phyloP scores from a whole-genome alignment of 306 rosid species.

The Quercus mongolica region DNA sequence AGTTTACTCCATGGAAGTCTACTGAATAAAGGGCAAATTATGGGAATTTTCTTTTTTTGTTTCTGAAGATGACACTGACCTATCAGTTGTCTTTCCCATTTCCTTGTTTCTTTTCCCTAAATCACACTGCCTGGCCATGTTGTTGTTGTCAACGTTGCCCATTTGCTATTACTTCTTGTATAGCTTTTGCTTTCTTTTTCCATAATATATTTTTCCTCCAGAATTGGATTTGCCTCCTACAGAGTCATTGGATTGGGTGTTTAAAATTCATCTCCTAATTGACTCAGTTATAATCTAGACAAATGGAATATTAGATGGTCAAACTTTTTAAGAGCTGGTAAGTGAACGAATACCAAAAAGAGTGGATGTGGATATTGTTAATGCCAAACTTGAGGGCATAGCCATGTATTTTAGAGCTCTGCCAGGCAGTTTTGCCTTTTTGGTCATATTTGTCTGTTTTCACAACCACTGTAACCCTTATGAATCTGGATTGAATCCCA shows the following conservation, averaged over 20 bases:
- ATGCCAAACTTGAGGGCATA: neutral
- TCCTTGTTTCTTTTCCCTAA: neutral
- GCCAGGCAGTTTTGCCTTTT: neutral
- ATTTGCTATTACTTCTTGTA: neutral
- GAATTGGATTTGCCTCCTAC: neutral
- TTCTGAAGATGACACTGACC: neutral
- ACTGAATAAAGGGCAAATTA: neutral
- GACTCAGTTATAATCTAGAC: neutral
- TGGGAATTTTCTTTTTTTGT: neutral
- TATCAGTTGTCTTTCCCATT: neutral
- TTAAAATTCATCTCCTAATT: neutral
- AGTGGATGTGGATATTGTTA: neutral
- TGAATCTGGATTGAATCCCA: neutral
- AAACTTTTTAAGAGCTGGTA: neutral
- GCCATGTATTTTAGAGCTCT: neutral
- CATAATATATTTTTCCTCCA: neutral
- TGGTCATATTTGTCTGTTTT: neutral
- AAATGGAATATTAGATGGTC: neutral
- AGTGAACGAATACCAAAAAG: neutral
- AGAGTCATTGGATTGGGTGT: neutral
- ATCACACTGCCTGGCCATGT: neutral
- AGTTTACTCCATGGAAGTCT: neutral
- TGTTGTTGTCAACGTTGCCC: neutral
- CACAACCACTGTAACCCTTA: neutral
- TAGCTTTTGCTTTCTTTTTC: neutral